phyloP scores from a whole-genome alignment of 129 eudicot genomes.

The Logfia minima region DNA sequence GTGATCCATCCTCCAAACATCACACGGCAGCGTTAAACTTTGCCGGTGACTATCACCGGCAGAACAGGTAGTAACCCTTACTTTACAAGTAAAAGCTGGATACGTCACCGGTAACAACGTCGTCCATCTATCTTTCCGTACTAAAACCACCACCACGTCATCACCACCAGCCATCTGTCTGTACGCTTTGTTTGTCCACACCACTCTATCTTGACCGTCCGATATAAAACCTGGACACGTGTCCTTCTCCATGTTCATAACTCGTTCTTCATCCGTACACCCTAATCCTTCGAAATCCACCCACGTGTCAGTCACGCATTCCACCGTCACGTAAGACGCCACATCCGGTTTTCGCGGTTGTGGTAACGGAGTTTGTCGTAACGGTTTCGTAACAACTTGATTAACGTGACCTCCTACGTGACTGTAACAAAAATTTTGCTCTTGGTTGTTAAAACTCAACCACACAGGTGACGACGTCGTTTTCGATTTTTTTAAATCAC shows the following conservation, averaged over 20 bases:
- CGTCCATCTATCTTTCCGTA: conserved; percentile 41
- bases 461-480: conserved; percentile 32
- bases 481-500: not conserved
- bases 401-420: conserved; percentile 10
- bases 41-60: conserved; percentile 24
- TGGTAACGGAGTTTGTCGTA: not conserved
- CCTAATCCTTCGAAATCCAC: conserved; percentile 38
- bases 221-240: conserved; percentile 87
- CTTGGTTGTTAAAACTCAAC: conserved; percentile 45
- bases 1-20: conserved; percentile 72
- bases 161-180: conserved; percentile 43
- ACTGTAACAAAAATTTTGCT: conserved; percentile 5
- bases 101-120: conserved; percentile 29
- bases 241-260: conserved; percentile 57
- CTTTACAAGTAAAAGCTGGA: conserved; percentile 68
- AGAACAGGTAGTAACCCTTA: conserved; percentile 42
- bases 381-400: not conserved
- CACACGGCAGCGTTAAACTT: conserved; percentile 63
- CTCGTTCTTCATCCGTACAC: conserved; percentile 53
- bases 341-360: conserved; percentile 8
- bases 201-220: conserved; percentile 54
- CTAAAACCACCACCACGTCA: conserved; percentile 46
- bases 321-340: conserved; percentile 71
- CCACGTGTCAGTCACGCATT: conserved; percentile 74
- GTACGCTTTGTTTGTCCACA: conserved; percentile 69